phyloP scores from a whole-genome alignment of 345 rosid species.

The Arabidopsis arenosa region DNA sequence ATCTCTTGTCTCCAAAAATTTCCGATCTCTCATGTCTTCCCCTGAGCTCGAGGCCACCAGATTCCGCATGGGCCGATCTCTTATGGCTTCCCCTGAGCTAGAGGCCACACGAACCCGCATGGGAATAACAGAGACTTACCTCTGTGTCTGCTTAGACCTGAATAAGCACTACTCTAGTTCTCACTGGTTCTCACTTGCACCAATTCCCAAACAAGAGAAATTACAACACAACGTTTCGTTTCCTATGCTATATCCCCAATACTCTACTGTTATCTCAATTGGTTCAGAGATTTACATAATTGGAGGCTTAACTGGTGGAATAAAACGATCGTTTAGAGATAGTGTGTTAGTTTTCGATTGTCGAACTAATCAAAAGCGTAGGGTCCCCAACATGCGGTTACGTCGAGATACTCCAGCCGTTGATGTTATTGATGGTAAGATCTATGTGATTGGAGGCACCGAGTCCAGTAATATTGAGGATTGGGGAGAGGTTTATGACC shows the following conservation, averaged over 20 bases:
- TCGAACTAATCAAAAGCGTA: constrained; percentile 55
- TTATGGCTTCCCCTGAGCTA: too few species aligned
- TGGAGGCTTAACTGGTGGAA: constrained; percentile 40
- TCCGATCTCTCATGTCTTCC: constrained; percentile 57
- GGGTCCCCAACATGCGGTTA: constrained; percentile 53
- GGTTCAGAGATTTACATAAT: constrained; percentile 55
- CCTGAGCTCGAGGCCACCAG: constrained; percentile 14
- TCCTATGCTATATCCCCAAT: constrained; percentile 46
- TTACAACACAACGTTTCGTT: constrained; percentile 51
- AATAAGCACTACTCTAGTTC: background rate
- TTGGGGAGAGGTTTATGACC: constrained; percentile 77
- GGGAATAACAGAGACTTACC: background rate
- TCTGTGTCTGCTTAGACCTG: background rate
- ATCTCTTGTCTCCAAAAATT: constrained; percentile 58
- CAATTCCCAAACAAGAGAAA: background rate
- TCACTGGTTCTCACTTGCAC: constrained; percentile 50
- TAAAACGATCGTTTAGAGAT: too few species aligned
- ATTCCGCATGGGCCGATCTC: too few species aligned
- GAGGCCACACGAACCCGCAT: background rate
- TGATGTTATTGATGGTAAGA: constrained; percentile 51
- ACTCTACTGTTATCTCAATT: constrained; percentile 55
- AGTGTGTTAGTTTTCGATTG: constrained; percentile 48
- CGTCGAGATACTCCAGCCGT: constrained; percentile 65
- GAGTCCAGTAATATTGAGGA: constrained; percentile 31
- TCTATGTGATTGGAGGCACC: constrained; percentile 70